Base-by-base conservation (phyloP, 441 rosid genomes). In the Corymbia citriodora region DNA sequence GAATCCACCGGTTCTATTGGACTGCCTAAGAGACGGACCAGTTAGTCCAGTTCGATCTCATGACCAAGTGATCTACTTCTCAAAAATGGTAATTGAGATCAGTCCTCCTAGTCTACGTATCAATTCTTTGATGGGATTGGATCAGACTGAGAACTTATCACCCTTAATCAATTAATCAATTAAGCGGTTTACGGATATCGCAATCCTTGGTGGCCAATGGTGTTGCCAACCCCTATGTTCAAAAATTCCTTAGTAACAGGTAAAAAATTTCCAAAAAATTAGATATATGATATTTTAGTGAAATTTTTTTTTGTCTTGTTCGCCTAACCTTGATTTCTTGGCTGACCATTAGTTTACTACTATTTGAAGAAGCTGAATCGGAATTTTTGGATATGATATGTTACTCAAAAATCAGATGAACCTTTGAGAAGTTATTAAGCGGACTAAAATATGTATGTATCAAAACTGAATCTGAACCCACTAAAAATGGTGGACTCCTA, bases 21-120 rank as follows among this genome's bases (percentile, higher is more conserved):
- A 2, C 8, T 2, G 29, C 63, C 0, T 57, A 0, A 27, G 63
- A 23, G 29, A 0, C 13, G 3, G 25, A 57, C 19, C 9, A 40
- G 5, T 40, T 40, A 6, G 45, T 40, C 45, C 45, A 40, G 45
- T 40, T 40, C 5, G 45, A 40, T 40, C 45, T 40, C 5, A 6
- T 3, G 45, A 40, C 45, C 45, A 40, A 40, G 45, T 40, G 45
- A 6, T 40, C 5, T 40, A 6, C 45, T 40, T 40, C 45, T 40
- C 45, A 40, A 40, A 40, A 40, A 40, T 40, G 45, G 45, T 40
- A 40, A 40, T 40, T 6, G 45, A 3, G 5, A 59, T 29, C 21
- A 7, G 0, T 57, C 23, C 63, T 57, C 63, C 29, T 59, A 59
- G 63, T 59, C 7, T 25, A 0, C 3, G 23, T 59, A 40, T 40